A percentile compares a stretch with the other conserved stretches of the same genome.
Evolutionary conservation across 169 alveolate species (phyloP).

Genomic region (Plasmodium sp.): DNA sequence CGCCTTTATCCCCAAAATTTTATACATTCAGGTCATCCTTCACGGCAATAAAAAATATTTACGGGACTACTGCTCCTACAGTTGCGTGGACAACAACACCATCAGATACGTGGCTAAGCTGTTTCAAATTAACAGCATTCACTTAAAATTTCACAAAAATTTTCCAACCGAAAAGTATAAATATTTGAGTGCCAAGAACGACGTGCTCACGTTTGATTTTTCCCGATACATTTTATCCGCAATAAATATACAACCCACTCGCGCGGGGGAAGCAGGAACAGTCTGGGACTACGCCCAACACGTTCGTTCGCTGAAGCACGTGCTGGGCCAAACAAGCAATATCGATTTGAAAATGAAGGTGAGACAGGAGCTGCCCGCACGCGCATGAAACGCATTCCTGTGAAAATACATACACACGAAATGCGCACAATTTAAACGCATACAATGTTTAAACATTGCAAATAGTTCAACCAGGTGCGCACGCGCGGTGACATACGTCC

Average conservation of each 20-base stretch:
- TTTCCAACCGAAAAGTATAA: constrained; percentile 48
- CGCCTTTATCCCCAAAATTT: constrained; percentile 58
- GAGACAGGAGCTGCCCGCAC: not conserved
- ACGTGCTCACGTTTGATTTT: constrained; percentile 31
- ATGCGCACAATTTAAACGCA: not conserved
- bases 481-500: not conserved
- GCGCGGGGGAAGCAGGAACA: not conserved
- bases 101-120: constrained; percentile 35
- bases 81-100: constrained; percentile 53
- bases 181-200: constrained; percentile 15
- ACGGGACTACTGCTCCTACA: constrained; percentile 49
- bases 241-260: constrained; percentile 15
- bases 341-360: constrained; percentile 61
- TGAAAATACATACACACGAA: not conserved
- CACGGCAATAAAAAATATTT: constrained; percentile 44
- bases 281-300: constrained; percentile 13
- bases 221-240: constrained; percentile 18
- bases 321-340: constrained; percentile 14
- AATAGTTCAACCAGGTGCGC: not conserved
- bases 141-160: constrained; percentile 15
- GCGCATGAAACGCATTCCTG: not conserved
- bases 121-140: constrained; percentile 38
- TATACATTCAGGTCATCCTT: constrained; percentile 62
- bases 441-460: not conserved
- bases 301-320: constrained; percentile 12